Evolutionary conservation across 352 stramenopile genomes (phyloP).

Genomic region (Phytophthora vignae): DNA sequence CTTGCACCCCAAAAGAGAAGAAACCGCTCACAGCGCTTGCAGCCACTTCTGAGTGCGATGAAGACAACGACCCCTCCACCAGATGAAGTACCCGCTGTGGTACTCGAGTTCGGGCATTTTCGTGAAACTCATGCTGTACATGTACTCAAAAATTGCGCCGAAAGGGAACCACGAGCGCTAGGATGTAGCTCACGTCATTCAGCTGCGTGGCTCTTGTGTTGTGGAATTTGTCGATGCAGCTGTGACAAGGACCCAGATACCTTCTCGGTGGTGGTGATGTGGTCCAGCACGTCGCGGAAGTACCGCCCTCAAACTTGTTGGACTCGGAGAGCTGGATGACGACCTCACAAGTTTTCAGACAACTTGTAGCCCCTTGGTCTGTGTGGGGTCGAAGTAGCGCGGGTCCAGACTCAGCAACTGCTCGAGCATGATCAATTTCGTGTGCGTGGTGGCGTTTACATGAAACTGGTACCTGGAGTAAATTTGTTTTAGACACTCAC

Average conservation of each 20-base stretch:
- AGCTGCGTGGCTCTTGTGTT: slow-evolving; percentile 69
- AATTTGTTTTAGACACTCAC: too few species aligned
- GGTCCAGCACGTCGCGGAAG: slow-evolving; percentile 86
- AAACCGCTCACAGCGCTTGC: slow-evolving; percentile 23
- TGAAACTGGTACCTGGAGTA: too few species aligned
- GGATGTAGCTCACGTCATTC: slow-evolving; percentile 80
- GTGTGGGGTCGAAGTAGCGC: slow-evolving; percentile 68
- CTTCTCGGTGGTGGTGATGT: slow-evolving; percentile 81
- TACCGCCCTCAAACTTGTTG: slow-evolving; percentile 77
- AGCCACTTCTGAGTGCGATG: slow-evolving; percentile 78
- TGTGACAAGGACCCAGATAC: slow-evolving; percentile 74
- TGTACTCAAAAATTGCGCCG: slow-evolving; percentile 82
- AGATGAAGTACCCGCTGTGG: slow-evolving; percentile 82
- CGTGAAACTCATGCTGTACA: slow-evolving; percentile 92
- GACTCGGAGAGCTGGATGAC: slow-evolving; percentile 76
- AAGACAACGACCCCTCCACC: slow-evolving; percentile 73
- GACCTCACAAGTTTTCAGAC: slow-evolving; percentile 78
- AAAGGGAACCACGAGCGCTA: slow-evolving; percentile 85
- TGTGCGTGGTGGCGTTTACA: too few species aligned
- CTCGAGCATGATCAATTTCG: slow-evolving; percentile 68
- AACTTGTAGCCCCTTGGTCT: slow-evolving; percentile 79
- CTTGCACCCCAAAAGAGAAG: background rate
- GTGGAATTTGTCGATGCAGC: slow-evolving; percentile 73
- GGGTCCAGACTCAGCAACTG: slow-evolving; percentile 60
- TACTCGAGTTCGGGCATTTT: slow-evolving; percentile 87